Evolutionary conservation across 2,329 filamentous ascomycete genomes (phyloP), one percentile per base, ranked within the genome.

Genomic region (Alternaria brassicicola): DNA sequence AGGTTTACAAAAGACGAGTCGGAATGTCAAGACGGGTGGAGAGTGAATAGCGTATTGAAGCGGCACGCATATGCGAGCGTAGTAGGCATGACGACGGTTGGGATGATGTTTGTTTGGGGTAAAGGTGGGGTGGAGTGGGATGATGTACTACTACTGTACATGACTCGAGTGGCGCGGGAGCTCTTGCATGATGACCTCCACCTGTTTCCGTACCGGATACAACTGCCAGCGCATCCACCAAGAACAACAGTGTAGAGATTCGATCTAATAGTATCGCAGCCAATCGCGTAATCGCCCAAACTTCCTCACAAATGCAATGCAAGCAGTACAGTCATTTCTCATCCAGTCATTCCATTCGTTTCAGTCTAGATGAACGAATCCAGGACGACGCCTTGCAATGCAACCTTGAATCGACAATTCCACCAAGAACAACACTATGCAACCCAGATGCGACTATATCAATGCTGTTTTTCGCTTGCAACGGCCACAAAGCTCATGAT

Each of bases 71-170:
- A 35, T 39, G 25, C 15, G 35, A 15, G 19, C 12, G 8, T 36
- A 33, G 25, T 17, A 30, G 35, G 43, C 57, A 55, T 64, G 26
- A 46, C 64, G 51, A 59, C 57, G 28, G 47, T 25, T 26, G 46
- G 52, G 38, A 49, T 61, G 50, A 59, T 62, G 63, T 48, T 57
- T 49, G 48, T 57, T 57, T 63, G 63, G 65, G 64, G 59, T 23
- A 65, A 61, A 72, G 72, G 71, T 72, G 72, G 72, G 72, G 72
- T 71, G 71, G 68, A 72, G 71, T 73, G 69, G 70, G 71, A 74
- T 73, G 64, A n/a, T n/a, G n/a, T n/a, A n/a, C n/a, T n/a, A n/a
- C n/a, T 23, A 50, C 46, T 19, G 36, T 58, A 49, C 69, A 70
- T 72, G 69, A 71, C 70, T 70, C 71, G 69, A 39, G 36, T 6